Evolutionary conservation across 495 filamentous ascomycete species (phyloP).

Genomic region (Daldinia vernicosa): DNA sequence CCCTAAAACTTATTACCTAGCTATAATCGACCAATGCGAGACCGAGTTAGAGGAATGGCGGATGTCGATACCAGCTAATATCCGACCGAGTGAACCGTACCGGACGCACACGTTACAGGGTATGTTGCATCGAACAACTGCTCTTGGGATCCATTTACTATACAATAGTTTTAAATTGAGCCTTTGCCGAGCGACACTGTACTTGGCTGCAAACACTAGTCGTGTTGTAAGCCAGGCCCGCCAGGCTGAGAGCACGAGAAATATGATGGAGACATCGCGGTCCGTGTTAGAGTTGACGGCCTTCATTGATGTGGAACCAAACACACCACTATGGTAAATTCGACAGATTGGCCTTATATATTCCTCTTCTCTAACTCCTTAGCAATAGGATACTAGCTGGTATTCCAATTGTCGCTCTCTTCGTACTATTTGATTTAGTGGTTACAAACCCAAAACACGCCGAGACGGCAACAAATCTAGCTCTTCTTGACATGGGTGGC

Average conservation of each 20-base stretch:
- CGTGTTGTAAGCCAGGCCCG: slow-evolving; percentile 25
- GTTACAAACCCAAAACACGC: slow-evolving; percentile 52
- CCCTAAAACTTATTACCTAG: slow-evolving; percentile 32
- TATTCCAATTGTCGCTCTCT: slow-evolving; percentile 50
- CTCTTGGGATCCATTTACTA: slow-evolving; percentile 28
- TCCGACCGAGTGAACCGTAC: slow-evolving; percentile 42
- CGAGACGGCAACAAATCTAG: slow-evolving; percentile 49
- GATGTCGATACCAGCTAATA: slow-evolving; percentile 39
- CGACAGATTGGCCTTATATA: background rate
- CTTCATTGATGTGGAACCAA: slow-evolving; percentile 47
- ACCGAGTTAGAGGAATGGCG: slow-evolving; percentile 47
- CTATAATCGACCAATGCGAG: slow-evolving; percentile 41
- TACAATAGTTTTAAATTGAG: slow-evolving; percentile 48
- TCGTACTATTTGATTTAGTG: slow-evolving; percentile 54
- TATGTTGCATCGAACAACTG: slow-evolving; percentile 4
- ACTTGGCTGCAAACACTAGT: slow-evolving; percentile 33
- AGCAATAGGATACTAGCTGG: slow-evolving; percentile 23
- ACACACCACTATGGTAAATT: slow-evolving; percentile 48
- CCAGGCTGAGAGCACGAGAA: slow-evolving; percentile 24
- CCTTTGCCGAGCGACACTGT: slow-evolving; percentile 45
- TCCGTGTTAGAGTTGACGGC: slow-evolving; percentile 46
- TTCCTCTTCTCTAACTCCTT: background rate
- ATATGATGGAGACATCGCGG: slow-evolving; percentile 42
- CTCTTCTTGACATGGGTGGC: slow-evolving; percentile 46
- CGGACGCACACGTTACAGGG: slow-evolving; percentile 18